These are phyloP conservation scores for Trichoderma sp. DNA, from an alignment of 2,329 filamentous ascomycete species.

Conservation along the genomic window DNA sequence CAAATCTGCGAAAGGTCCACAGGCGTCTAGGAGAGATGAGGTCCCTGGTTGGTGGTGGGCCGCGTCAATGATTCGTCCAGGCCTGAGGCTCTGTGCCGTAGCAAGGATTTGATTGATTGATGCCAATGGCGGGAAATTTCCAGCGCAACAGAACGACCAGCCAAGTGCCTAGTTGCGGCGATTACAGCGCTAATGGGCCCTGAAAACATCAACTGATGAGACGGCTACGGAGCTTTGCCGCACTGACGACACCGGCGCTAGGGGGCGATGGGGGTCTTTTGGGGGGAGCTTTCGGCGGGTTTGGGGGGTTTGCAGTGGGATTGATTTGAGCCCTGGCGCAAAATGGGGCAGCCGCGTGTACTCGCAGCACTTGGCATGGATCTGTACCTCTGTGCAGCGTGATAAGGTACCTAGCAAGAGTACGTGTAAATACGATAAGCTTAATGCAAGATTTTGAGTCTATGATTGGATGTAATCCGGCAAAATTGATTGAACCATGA, in stretches of 20 bases:
- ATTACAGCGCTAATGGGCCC: not conserved
- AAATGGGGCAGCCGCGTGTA: constrained; percentile 6
- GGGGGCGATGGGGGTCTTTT: not conserved
- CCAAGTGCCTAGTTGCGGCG: not conserved
- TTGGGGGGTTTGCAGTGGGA: not conserved
- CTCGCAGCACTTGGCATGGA: not conserved
- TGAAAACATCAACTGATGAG: not conserved
- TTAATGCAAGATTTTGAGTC: not conserved
- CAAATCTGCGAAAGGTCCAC: constrained; percentile 21
- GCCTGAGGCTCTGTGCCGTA: constrained; percentile 11
- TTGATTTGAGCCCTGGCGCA: not conserved
- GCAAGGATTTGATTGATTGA: not conserved
- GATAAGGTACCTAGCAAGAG: not conserved
- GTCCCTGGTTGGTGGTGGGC: constrained; percentile 17
- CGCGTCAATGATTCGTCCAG: constrained; percentile 11
- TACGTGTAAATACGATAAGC: not conserved
- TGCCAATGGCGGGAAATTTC: not conserved
- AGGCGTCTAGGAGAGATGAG: constrained; percentile 16
- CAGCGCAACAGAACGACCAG: not conserved
- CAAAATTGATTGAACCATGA: not conserved
- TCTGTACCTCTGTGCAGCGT: not conserved
- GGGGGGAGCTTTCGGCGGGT: not conserved
- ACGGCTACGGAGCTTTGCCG: not conserved
- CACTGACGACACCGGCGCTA: constrained; percentile 2
- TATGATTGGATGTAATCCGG: not conserved